phyloP scores from a whole-genome alignment of 164 flowering plant genomes.

The Cinnamomum chago region DNA sequence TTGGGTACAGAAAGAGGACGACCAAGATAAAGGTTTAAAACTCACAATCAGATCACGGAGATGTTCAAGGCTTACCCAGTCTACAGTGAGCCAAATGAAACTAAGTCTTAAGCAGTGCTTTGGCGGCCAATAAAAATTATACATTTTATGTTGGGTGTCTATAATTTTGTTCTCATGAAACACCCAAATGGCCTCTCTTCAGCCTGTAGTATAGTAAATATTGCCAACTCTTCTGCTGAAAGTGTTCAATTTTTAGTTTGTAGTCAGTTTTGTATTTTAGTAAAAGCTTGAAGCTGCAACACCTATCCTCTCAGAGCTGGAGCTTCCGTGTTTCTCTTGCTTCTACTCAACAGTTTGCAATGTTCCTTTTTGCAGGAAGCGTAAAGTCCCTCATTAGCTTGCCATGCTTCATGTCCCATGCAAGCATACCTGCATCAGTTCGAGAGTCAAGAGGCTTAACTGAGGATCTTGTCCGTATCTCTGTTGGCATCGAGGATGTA shows the following conservation, averaged over 20 bases:
- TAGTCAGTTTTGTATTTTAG: not conserved
- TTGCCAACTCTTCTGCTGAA: not conserved
- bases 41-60: too few species aligned
- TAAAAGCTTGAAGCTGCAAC: too few species aligned
- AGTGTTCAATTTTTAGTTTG: not conserved
- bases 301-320: not conserved
- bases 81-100: too few species aligned
- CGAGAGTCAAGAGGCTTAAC: conserved; percentile 90
- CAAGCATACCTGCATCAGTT: conserved; percentile 79
- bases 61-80: too few species aligned
- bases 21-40: too few species aligned
- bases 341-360: not conserved
- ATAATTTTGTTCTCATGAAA: too few species aligned
- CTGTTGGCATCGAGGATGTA: conserved; percentile 95
- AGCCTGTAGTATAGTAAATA: not conserved
- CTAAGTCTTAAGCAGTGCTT: too few species aligned
- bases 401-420: conserved; percentile 99
- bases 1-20: too few species aligned
- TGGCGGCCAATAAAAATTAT: too few species aligned
- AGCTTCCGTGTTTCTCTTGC: not conserved
- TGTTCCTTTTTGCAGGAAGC: conserved; percentile 49
- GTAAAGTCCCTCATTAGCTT: conserved; percentile 96
- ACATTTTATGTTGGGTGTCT: too few species aligned
- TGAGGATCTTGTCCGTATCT: conserved; percentile 91
- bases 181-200: too few species aligned